Percentiles rank a stretch among this genome's conserved stretches.
phyloP scores from a whole-genome alignment of 306 rosid species.

The Morella rubra region DNA sequence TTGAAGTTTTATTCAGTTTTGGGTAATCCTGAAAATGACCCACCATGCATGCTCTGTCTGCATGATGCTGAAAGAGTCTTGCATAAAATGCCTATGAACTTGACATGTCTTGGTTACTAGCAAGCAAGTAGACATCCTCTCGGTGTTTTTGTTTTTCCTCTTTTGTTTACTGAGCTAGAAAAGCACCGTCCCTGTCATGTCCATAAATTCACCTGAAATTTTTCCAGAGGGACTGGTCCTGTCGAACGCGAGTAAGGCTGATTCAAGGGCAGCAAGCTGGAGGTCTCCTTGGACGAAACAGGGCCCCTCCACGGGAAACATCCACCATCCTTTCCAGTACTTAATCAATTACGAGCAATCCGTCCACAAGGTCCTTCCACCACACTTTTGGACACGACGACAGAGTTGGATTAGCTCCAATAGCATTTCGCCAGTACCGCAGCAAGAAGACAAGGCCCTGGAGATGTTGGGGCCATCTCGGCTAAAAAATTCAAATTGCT shows the following conservation, averaged over 20 bases:
- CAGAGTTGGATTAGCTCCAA: neutral
- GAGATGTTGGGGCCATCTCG: neutral
- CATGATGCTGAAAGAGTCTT: neutral
- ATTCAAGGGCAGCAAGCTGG: conserved; percentile 18
- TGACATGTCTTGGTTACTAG: neutral
- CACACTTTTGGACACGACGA: conserved; percentile 21
- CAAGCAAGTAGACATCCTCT: neutral
- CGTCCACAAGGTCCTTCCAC: conserved; percentile 25
- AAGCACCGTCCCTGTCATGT: conserved; percentile 7
- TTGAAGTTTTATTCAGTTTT: neutral
- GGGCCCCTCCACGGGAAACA: conserved; percentile 53
- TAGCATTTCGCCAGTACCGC: neutral
- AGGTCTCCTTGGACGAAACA: conserved; percentile 71
- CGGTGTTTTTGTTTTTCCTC: neutral
- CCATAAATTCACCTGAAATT: conserved; percentile 21
- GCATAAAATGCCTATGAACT: neutral
- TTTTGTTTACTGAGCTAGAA: neutral
- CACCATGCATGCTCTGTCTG: neutral
- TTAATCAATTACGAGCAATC: conserved; percentile 7
- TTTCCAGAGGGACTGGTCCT: conserved; percentile 28
- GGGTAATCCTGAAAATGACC: neutral
- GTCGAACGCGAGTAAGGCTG: conserved; percentile 11
- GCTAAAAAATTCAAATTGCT: neutral
- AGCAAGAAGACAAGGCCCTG: neutral
- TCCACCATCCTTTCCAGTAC: conserved; percentile 24